Evolutionary conservation across 306 rosid species (phyloP).

Genomic region (Erythrophleum fordii): DNA sequence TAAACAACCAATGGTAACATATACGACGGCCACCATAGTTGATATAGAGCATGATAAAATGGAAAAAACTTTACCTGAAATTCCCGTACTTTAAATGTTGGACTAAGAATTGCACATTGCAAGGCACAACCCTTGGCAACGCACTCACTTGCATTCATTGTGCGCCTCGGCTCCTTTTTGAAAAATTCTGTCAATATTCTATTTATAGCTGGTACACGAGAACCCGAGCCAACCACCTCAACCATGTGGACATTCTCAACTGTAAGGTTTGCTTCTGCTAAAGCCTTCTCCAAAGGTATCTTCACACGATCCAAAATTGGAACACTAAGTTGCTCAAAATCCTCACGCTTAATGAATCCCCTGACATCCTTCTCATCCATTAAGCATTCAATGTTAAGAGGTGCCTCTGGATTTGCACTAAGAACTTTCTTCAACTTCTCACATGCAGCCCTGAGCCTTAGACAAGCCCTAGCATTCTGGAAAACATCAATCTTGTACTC

Average conservation of each 20-base stretch:
- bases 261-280: conserved; percentile 78
- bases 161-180: conserved; percentile 90
- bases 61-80: conserved; percentile 68
- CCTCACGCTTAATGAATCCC: conserved; percentile 84
- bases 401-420: conserved; percentile 93
- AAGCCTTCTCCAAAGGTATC: conserved; percentile 85
- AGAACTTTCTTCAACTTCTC: conserved; percentile 96
- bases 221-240: conserved; percentile 98
- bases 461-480: conserved; percentile 85
- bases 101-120: conserved; percentile 96
- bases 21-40: not conserved
- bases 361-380: conserved; percentile 97
- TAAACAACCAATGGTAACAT: not conserved
- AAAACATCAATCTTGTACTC: conserved; percentile 85
- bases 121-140: conserved; percentile 95
- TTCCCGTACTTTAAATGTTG: conserved; percentile 90
- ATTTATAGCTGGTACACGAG: conserved; percentile 88
- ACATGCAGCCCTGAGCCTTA: conserved; percentile 85
- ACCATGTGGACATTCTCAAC: conserved; percentile 75
- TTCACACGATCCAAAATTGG: conserved; percentile 92
- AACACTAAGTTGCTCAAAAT: conserved; percentile 76
- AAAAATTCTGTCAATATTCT: conserved; percentile 87
- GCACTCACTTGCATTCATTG: conserved; percentile 98
- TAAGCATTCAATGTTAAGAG: conserved; percentile 90
- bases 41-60: not conserved